These are phyloP conservation scores for Pythium rhizo-oryzae DNA, from an alignment of 352 stramenopile species.

Conservation along the genomic window DNA sequence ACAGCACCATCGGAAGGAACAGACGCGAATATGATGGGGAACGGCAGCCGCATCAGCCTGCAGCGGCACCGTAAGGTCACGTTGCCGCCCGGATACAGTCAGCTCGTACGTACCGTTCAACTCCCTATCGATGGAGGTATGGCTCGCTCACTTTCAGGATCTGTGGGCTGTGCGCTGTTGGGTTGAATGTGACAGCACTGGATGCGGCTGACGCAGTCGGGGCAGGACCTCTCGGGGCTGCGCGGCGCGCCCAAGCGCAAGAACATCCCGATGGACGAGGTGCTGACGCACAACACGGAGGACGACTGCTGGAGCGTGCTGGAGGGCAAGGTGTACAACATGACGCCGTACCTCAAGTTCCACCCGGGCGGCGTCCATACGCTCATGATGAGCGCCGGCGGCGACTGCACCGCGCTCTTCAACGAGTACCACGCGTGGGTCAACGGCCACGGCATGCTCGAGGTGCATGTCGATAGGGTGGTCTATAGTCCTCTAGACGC, in stretches of 20 bases:
- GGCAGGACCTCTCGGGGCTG: conserved; percentile 88
- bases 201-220: conserved; percentile 86
- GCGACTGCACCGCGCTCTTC: conserved; percentile 95
- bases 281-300: conserved; percentile 84
- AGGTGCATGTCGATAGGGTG: conserved; percentile 30
- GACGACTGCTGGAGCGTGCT: conserved; percentile 95
- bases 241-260: conserved; percentile 52
- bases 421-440: conserved; percentile 97
- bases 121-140: neutral
- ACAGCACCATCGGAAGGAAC: neutral
- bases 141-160: neutral
- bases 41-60: conserved; percentile 59
- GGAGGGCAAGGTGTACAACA: conserved; percentile 92
- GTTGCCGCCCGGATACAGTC: conserved; percentile 90
- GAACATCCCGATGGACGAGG: conserved; percentile 83
- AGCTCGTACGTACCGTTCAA: conserved; percentile 60
- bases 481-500: neutral
- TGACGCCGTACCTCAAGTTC: conserved; percentile 97
- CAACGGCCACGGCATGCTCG: conserved; percentile 91
- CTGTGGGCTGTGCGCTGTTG: neutral
- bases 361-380: conserved; percentile 96
- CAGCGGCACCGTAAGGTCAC: conserved; percentile 80
- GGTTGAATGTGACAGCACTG: conserved; percentile 72
- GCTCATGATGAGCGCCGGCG: conserved; percentile 91
- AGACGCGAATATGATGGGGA: conserved; percentile 38